Conservation (phyloP, 495 filamentous ascomycete genomes). For the Neurospora sp. region DNA sequence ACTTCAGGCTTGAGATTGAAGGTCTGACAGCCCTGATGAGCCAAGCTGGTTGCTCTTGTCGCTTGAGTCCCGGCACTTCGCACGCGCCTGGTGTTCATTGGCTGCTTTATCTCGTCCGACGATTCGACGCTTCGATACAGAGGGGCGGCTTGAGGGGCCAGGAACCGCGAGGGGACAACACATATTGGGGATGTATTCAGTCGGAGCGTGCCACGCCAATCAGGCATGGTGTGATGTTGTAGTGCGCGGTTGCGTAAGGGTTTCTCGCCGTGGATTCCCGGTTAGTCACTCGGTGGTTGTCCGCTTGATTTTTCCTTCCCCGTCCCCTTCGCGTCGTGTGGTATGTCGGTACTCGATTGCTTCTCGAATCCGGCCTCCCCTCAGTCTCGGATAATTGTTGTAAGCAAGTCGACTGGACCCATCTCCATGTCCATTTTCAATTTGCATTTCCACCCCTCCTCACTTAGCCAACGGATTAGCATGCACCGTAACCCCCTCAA, state of each 20-base stretch:
- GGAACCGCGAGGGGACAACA: neutral
- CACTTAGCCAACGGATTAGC: slow-evolving; percentile 83
- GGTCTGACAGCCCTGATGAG: neutral
- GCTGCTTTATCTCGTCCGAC: neutral
- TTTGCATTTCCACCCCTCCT: slow-evolving; percentile 7
- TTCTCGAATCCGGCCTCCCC: neutral
- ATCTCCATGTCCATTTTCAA: neutral
- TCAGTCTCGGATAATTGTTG: neutral
- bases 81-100: neutral
- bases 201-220: neutral
- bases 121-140: neutral
- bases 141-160: neutral
- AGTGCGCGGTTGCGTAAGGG: neutral
- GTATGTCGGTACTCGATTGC: neutral
- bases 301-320: neutral
- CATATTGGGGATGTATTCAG: neutral
- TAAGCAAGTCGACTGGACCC: neutral
- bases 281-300: neutral
- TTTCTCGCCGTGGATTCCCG: neutral
- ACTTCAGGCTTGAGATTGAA: neutral
- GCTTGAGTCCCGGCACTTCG: neutral
- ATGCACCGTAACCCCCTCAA: slow-evolving; percentile 76
- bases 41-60: neutral
- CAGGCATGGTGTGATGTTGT: neutral
- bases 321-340: neutral